A percentile compares a stretch with the other conserved stretches of the same genome.
Conservation (phyloP, 352 stramenopile genomes). For the Elongisporangium anandrum region DNA sequence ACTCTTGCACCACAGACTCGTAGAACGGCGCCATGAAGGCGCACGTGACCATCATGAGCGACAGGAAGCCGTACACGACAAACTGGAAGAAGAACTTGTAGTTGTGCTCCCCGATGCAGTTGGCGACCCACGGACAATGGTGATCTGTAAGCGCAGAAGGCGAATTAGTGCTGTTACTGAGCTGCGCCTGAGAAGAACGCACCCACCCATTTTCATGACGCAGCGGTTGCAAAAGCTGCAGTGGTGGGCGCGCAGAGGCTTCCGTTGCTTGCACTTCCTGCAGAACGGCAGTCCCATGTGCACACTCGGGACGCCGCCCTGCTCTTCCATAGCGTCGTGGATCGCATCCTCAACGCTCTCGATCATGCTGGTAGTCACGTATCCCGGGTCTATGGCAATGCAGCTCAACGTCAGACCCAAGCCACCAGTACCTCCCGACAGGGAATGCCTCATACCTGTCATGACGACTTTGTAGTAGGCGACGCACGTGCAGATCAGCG, state of each 20-base stretch:
- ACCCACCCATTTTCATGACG: constrained; percentile 82
- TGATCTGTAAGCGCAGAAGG: constrained; percentile 75
- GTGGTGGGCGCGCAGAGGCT: constrained; percentile 80
- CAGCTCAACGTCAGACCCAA: not conserved
- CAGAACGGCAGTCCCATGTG: constrained; percentile 26
- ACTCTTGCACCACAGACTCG: constrained; percentile 11
- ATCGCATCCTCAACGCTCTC: constrained; percentile 56
- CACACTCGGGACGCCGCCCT: constrained; percentile 3
- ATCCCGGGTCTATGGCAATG: constrained; percentile 57
- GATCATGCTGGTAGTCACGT: constrained; percentile 61
- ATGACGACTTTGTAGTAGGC: constrained; percentile 74
- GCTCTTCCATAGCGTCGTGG: constrained; percentile 58
- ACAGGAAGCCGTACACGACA: constrained; percentile 69
- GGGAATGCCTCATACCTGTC: constrained; percentile 35
- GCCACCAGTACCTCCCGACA: not conserved
- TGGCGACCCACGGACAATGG: constrained; percentile 96
- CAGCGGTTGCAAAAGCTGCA: constrained; percentile 85
- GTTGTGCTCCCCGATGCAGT: constrained; percentile 79
- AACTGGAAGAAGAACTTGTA: constrained; percentile 89
- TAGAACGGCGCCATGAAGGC: constrained; percentile 53
- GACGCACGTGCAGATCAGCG: constrained; percentile 37
- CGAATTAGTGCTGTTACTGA: not conserved
- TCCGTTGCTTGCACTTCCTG: constrained; percentile 59
- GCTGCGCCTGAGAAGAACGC: not conserved
- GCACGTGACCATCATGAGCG: constrained; percentile 50